Conservation (phyloP, 805 yeast species). For the Candida corydali region DNA sequence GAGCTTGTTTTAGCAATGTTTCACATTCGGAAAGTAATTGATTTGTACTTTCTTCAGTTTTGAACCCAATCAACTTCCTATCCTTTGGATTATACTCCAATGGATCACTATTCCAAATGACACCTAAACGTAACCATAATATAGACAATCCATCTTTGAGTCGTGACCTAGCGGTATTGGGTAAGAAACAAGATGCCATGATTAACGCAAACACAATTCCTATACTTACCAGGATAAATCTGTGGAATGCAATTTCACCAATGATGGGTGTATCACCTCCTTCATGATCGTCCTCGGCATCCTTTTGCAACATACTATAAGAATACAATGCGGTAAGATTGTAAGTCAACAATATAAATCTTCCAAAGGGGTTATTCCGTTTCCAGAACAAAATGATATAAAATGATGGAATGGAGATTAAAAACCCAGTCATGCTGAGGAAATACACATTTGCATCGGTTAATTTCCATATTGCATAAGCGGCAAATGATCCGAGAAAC, state of each 20-base stretch:
- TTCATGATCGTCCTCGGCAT: constrained; percentile 56
- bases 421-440: constrained; percentile 47
- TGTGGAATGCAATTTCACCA: constrained; percentile 70
- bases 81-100: constrained; percentile 38
- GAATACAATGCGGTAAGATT: constrained; percentile 76
- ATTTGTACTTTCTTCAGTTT: constrained; percentile 46
- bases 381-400: constrained; percentile 68
- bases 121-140: constrained; percentile 77
- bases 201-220: constrained; percentile 78
- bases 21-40: constrained; percentile 58
- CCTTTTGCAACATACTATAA: constrained; percentile 59
- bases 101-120: constrained; percentile 77
- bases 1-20: constrained; percentile 61
- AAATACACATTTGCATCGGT: constrained; percentile 53
- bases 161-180: constrained; percentile 71
- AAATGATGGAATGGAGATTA: constrained; percentile 45
- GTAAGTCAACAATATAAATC: constrained; percentile 70
- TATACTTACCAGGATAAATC: constrained; percentile 65
- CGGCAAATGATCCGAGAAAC: constrained; percentile 61
- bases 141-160: constrained; percentile 61
- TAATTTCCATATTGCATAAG: constrained; percentile 55
- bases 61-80: constrained; percentile 35
- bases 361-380: constrained; percentile 56
- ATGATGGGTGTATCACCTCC: constrained; percentile 69
- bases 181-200: constrained; percentile 62